Evolutionary conservation across 2,329 filamentous ascomycete genomes (phyloP).

Genomic region (Phyllosticta citrichinensis): DNA sequence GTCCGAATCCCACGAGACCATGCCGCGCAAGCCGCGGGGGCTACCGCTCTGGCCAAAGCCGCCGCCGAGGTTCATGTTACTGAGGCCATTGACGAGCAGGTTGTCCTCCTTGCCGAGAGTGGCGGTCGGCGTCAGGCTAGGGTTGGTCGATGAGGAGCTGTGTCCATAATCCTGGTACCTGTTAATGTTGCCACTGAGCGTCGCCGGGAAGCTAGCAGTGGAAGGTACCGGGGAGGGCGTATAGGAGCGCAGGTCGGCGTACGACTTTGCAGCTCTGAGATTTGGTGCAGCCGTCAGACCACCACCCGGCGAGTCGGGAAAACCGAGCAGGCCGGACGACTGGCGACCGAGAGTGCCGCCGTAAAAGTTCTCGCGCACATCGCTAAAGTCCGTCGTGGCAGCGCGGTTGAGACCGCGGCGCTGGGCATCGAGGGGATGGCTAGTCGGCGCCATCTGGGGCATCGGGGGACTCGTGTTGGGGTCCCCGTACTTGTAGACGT

Average conservation of each 20-base stretch:
- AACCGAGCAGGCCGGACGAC: slow-evolving; percentile 67
- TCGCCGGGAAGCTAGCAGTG: slow-evolving; percentile 73
- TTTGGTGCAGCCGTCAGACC: slow-evolving; percentile 62
- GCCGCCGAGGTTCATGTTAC: slow-evolving; percentile 48
- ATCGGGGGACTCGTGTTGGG: slow-evolving; percentile 52
- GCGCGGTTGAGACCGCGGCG: slow-evolving; percentile 82
- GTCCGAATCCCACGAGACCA: slow-evolving; percentile 51
- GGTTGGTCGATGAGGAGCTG: slow-evolving; percentile 51
- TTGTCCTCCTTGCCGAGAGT: slow-evolving; percentile 46
- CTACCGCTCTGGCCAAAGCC: slow-evolving; percentile 40
- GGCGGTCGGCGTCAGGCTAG: slow-evolving; percentile 53
- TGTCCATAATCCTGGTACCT: slow-evolving; percentile 48
- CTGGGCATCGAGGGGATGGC: slow-evolving; percentile 63
- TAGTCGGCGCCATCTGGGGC: slow-evolving; percentile 47
- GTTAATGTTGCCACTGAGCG: slow-evolving; percentile 52
- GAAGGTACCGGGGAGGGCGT: slow-evolving; percentile 89
- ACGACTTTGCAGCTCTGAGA: slow-evolving; percentile 88
- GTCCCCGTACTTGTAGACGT: slow-evolving; percentile 66
- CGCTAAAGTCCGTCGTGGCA: slow-evolving; percentile 94
- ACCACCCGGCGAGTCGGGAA: slow-evolving; percentile 60
- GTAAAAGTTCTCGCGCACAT: slow-evolving; percentile 65
- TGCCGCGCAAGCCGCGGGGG: slow-evolving; percentile 49
- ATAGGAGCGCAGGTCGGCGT: slow-evolving; percentile 88
- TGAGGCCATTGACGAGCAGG: slow-evolving; percentile 53
- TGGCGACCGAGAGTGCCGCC: slow-evolving; percentile 69